Conservation (phyloP, 2,329 filamentous ascomycete species). For the Colletotrichum plurivorum region DNA sequence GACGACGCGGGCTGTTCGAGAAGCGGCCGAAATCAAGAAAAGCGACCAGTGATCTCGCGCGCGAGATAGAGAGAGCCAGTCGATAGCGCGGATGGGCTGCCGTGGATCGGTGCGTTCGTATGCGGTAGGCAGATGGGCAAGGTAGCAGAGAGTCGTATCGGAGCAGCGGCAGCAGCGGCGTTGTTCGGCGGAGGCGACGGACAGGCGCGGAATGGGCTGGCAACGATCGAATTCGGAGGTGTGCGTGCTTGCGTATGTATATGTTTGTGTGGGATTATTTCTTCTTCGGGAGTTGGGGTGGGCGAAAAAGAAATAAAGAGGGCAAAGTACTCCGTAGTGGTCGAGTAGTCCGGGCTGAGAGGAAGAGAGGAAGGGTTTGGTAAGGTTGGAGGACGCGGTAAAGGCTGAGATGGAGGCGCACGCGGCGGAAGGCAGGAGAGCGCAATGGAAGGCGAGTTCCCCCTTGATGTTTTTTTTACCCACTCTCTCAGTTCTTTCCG, state of each 20-base stretch:
- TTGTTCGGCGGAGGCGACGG: constrained; percentile 16
- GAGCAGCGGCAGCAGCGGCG: constrained; percentile 19
- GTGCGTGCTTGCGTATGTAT: not conserved
- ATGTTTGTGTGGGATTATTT: constrained; percentile 6
- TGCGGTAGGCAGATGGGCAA: constrained; percentile 9
- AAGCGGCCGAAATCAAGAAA: constrained; percentile 2
- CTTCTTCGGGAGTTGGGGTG: constrained; percentile 14
- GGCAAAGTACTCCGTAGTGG: not conserved
- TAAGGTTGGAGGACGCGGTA: constrained; percentile 4
- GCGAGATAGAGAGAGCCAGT: not conserved
- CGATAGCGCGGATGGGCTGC: constrained; percentile 2
- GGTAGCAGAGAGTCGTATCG: constrained; percentile 23
- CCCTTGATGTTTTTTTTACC: not conserved
- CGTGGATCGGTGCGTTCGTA: constrained; percentile 30
- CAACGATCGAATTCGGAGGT: constrained; percentile 2
- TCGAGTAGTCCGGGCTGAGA: constrained; percentile 10
- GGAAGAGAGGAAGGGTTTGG: constrained; percentile 3
- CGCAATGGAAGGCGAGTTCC: constrained; percentile 4
- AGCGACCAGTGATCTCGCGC: not conserved
- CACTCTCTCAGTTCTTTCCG: constrained; percentile 1
- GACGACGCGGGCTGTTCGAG: constrained; percentile 6
- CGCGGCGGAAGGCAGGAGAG: constrained; percentile 7
- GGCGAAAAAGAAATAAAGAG: constrained; percentile 1
- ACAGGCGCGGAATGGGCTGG: not conserved
- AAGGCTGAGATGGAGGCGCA: constrained; percentile 25